Evolutionary conservation across 2,329 filamentous ascomycete species (phyloP).

Genomic region (Biscogniauxia sp.): DNA sequence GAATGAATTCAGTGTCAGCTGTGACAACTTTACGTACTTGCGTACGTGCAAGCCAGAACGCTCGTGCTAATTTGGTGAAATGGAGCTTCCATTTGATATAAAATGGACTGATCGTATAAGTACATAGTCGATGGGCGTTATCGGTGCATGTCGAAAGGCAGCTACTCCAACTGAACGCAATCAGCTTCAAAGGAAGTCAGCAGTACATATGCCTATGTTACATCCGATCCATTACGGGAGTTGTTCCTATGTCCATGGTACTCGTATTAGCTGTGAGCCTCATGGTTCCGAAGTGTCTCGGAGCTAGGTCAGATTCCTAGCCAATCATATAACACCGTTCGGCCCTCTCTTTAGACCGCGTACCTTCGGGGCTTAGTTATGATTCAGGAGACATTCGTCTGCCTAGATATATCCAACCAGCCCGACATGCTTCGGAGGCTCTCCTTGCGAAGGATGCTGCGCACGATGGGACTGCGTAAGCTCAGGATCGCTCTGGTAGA

Average conservation of each 20-base stretch:
- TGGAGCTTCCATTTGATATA: too few relatives aligned
- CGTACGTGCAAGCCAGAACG: background rate
- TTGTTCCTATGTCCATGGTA: background rate
- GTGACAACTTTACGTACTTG: constrained; percentile 8
- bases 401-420: background rate
- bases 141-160: background rate
- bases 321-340: constrained; percentile 32
- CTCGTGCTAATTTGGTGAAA: too few relatives aligned
- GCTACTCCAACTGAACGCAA: background rate
- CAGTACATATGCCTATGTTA: background rate
- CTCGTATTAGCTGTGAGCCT: constrained; percentile 2
- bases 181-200: background rate
- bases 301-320: constrained; percentile 15
- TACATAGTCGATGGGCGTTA: too few relatives aligned
- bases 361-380: background rate
- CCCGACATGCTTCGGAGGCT: background rate
- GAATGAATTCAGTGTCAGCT: constrained; percentile 4
- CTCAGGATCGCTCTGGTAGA: too few relatives aligned
- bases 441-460: background rate
- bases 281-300: constrained; percentile 27
- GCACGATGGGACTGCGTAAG: background rate
- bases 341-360: constrained; percentile 2
- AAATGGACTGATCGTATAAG: too few relatives aligned
- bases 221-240: background rate
- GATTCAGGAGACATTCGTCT: background rate